Evolutionary conservation across 2,329 filamentous ascomycete species (phyloP), one percentile per base, ranked within the genome.

Genomic region (Apiospora koreana): DNA sequence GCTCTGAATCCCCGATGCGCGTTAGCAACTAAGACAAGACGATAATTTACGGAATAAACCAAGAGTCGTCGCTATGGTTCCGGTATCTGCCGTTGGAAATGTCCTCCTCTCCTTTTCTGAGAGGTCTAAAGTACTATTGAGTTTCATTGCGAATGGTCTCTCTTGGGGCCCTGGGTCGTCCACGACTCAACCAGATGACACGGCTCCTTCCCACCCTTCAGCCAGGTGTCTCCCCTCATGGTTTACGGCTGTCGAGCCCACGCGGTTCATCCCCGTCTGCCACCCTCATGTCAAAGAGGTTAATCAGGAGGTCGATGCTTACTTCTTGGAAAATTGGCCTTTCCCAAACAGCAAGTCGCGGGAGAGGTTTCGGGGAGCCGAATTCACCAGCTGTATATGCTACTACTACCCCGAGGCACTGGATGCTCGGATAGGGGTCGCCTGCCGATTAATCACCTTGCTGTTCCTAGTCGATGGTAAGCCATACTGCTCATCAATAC

Each of bases 401-500:
- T 74, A 79, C 8, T 81, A 81, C 68, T 83, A 79, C 69, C 82
- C 82, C 0, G 70, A 73, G 38, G 79, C 82, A 1, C 38, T 74
- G 23, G 79, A 83, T 69, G 81, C 82, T 67, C 73, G 83, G 1
- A 83, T 84, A 28, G 65, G 74, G 12, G 81, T 78, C 66, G 82
- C 79, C 0, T 83, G 81, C 72, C 73, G 76, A 3, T 75, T 86
- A 0, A 69, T 84, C 7, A 82, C 82, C 0, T 38, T 84, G 1
- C 72, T 83, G 1, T 85, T 85, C 69, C 70, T 85, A 1, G 77
- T 84, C 38, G 83, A 85, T 72, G 83, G 82, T 83, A 75, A 69
- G 78, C 69, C 65, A 45, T 68, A 2, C 23, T n/a, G 21, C 28
- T n/a, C n/a, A n/a, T n/a, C 28, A 8, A 1, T 9, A 25, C 1